Conservation (phyloP, 495 filamentous ascomycete genomes). For the Cercophora sp. region DNA sequence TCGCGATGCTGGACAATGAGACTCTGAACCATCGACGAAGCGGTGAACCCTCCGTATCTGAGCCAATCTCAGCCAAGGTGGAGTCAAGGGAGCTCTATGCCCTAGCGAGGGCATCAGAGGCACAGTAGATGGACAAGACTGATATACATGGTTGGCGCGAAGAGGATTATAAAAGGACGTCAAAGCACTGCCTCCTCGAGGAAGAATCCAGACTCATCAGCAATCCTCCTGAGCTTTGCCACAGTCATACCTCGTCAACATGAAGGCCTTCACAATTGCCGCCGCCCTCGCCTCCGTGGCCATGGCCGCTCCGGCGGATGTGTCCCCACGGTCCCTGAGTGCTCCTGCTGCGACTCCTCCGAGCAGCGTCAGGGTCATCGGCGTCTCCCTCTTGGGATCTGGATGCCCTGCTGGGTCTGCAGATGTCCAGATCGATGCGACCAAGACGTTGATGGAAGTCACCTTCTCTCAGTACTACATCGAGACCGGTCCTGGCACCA, state of each 20-base stretch:
- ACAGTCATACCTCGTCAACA: too few species aligned
- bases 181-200: too few species aligned
- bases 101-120: too few species aligned
- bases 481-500: slow-evolving; percentile 11
- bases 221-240: too few species aligned
- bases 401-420: slow-evolving; percentile 12
- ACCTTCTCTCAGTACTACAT: slow-evolving; percentile 11
- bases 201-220: too few species aligned
- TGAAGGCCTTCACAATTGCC: too few species aligned
- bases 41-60: background rate
- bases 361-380: background rate
- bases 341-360: background rate
- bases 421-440: slow-evolving; percentile 12
- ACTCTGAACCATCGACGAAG: background rate
- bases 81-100: background rate
- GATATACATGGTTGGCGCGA: too few species aligned
- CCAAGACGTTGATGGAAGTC: slow-evolving; percentile 10
- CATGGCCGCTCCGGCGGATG: background rate
- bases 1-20: background rate
- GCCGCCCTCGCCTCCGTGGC: background rate
- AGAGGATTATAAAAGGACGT: too few species aligned
- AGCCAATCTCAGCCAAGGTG: background rate
- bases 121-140: too few species aligned
- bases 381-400: slow-evolving; percentile 9
- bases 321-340: background rate